phyloP scores from a whole-genome alignment of 768 basidiomycete genomes.

The Amanita brunnescens region DNA sequence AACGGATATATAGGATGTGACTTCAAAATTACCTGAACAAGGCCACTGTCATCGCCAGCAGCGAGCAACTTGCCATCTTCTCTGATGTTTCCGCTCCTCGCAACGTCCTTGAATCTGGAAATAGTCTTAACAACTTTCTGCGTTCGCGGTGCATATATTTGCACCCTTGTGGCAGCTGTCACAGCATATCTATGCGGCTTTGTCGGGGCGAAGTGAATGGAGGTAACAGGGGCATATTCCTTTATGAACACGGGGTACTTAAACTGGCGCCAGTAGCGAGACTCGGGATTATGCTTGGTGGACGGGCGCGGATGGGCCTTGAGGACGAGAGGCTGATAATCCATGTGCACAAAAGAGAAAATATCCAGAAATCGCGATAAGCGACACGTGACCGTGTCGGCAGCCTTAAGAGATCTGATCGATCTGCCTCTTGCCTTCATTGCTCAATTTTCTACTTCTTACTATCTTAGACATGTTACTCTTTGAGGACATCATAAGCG shows the following conservation, averaged over 20 bases:
- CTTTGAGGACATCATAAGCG: conserved; percentile 62
- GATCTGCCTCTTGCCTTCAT: conserved; percentile 15
- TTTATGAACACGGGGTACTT: conserved; percentile 91
- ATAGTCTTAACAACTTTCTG: conserved; percentile 96
- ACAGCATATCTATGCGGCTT: conserved; percentile 94
- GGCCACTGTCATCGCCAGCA: conserved; percentile 90
- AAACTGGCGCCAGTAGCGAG: conserved; percentile 81
- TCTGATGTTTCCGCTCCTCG: conserved; percentile 81
- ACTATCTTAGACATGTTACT: conserved; percentile 51
- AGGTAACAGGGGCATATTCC: conserved; percentile 94
- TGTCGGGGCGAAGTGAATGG: conserved; percentile 81
- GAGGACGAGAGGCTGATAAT: conserved; percentile 72
- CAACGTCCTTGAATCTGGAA: conserved; percentile 94
- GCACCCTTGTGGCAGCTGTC: conserved; percentile 86
- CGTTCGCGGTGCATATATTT: conserved; percentile 93
- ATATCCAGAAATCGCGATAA: conserved; percentile 4
- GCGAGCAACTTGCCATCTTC: conserved; percentile 92
- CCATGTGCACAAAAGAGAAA: conserved; percentile 38
- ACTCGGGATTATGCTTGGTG: conserved; percentile 59
- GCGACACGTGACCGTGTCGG: conserved; percentile 20
- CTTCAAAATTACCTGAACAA: conserved; percentile 54
- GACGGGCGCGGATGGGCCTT: conserved; percentile 49
- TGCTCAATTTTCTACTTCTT: conserved; percentile 14
- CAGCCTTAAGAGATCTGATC: conserved; percentile 30
- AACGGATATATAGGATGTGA: conserved; percentile 6